Evolutionary conservation across 1,139 yeast genomes (phyloP), one percentile per base, ranked within the genome.

Genomic region (Saccharomyces hybrid): DNA sequence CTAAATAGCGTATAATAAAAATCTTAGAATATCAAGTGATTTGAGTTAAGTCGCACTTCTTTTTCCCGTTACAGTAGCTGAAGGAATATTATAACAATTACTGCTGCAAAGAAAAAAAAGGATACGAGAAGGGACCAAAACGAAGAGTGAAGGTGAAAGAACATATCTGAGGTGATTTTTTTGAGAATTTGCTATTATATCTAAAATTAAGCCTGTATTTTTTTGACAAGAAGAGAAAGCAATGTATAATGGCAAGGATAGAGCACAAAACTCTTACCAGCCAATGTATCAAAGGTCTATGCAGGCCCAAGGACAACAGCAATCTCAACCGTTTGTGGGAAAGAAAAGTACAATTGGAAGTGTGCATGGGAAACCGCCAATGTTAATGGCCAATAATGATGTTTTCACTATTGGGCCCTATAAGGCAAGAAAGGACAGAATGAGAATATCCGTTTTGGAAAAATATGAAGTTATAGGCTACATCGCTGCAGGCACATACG

Each of bases 401-500:
- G 84, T 85, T 31, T 78, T 86, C 61, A 82, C 93, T 0, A 76
- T 86, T 27, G 88, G 83, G 0, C 91, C 93, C 0, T 87, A 85
- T 67, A 78, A 82, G 58, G 80, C 79, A 54, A 78, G 97, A 48
- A 86, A 86, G 66, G 96, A 89, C 67, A 71, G 79, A 38, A 74
- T 81, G 3, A 73, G 96, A 54, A 78, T 81, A 48, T 83, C 88
- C 4, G 96, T 93, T 2, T 73, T 89, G 29, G 84, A 86, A 50
- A 86, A 86, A 61, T 93, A 91, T 70, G 91, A 86, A 59, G 86
- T 95, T 58, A 74, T 89, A 32, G 99, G 99, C 0, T 93, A 93
- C 71, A 95, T 93, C 58, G 99, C 99, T 0, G 97, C 99, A 0
- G 99, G 99, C 44, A 93, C 99, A 0, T 93, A 93, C 70, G 99